Evolutionary conservation across 2,329 filamentous ascomycete genomes (phyloP).

Genomic region (Lasiodiplodia gonubiensis): DNA sequence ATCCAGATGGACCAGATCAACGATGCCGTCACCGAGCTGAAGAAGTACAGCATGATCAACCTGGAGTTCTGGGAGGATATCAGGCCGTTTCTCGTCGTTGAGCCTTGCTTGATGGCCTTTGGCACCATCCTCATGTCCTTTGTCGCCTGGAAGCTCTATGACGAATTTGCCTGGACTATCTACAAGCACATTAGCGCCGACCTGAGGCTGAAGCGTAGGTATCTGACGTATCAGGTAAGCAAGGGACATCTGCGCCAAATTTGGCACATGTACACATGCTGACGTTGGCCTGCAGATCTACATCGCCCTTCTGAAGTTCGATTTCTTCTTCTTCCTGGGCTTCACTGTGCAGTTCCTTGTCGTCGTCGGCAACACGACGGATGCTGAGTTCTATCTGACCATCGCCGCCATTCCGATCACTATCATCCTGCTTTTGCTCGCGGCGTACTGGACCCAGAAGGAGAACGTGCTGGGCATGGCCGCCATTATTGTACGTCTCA

Average conservation of each 20-base stretch:
- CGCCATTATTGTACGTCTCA: constrained; percentile 66
- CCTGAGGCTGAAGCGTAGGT: constrained; percentile 94
- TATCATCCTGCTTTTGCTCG: constrained; percentile 82
- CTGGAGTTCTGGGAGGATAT: constrained; percentile 70
- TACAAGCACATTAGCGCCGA: constrained; percentile 99
- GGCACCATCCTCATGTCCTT: constrained; percentile 75
- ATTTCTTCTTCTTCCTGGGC: constrained; percentile 99
- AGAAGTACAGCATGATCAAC: constrained; percentile 51
- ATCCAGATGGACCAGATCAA: constrained; percentile 92
- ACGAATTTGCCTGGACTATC: constrained; percentile 99
- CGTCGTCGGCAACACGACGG: constrained; percentile 72
- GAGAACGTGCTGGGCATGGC: constrained; percentile 83
- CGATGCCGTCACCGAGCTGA: constrained; percentile 68
- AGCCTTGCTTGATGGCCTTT: constrained; percentile 81
- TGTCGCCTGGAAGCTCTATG: constrained; percentile 92
- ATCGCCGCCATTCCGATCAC: constrained; percentile 90
- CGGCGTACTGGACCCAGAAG: constrained; percentile 81
- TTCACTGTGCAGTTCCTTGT: constrained; percentile 99
- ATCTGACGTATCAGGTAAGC: constrained; percentile 90
- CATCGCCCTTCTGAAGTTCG: constrained; percentile 96
- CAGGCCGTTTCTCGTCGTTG: constrained; percentile 79
- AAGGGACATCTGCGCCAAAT: neutral
- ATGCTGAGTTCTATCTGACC: constrained; percentile 83
- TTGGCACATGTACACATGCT: constrained; percentile 5
- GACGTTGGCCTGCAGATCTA: constrained; percentile 71